Conservation (phyloP, 2,329 filamentous ascomycete species). For the Phialemonium atrogriseum region DNA sequence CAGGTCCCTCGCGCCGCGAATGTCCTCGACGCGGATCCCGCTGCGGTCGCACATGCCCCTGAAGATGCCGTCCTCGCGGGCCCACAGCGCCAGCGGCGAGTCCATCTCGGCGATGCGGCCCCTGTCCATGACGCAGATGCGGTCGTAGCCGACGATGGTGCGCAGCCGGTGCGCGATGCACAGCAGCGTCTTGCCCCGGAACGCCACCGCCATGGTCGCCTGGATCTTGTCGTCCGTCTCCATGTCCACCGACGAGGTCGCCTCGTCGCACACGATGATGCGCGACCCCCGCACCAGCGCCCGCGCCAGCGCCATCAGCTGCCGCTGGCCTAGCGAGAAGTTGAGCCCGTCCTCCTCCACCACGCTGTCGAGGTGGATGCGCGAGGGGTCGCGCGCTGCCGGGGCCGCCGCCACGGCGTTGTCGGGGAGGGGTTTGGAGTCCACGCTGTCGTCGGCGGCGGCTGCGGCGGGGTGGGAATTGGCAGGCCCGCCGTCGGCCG, state of each 20-base stretch:
- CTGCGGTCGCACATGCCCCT: slow-evolving; percentile 82
- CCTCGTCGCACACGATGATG: slow-evolving; percentile 96
- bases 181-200: slow-evolving; percentile 77
- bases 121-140: slow-evolving; percentile 93
- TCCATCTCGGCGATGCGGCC: slow-evolving; percentile 84
- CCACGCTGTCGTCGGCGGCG: slow-evolving; percentile 25
- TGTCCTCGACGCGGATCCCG: slow-evolving; percentile 58
- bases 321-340: slow-evolving; percentile 89
- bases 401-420: slow-evolving; percentile 14
- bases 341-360: slow-evolving; percentile 96
- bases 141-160: slow-evolving; percentile 89
- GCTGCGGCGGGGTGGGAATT: slow-evolving; percentile 29
- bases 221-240: slow-evolving; percentile 97
- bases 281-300: slow-evolving; percentile 80
- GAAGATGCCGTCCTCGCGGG: slow-evolving; percentile 65
- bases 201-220: slow-evolving; percentile 73
- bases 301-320: slow-evolving; percentile 88
- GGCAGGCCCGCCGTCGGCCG: slow-evolving; percentile 22
- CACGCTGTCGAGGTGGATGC: slow-evolving; percentile 72
- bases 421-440: no score
- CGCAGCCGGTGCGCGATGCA: slow-evolving; percentile 89
- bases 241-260: slow-evolving; percentile 87
- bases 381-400: slow-evolving; percentile 27
- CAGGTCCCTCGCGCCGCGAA: slow-evolving; percentile 33
- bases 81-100: slow-evolving; percentile 65